A percentile compares a stretch with the other conserved stretches of the same genome.
phyloP scores from a whole-genome alignment of 2,329 filamentous ascomycete species.

The Huntiella abstrusa region DNA sequence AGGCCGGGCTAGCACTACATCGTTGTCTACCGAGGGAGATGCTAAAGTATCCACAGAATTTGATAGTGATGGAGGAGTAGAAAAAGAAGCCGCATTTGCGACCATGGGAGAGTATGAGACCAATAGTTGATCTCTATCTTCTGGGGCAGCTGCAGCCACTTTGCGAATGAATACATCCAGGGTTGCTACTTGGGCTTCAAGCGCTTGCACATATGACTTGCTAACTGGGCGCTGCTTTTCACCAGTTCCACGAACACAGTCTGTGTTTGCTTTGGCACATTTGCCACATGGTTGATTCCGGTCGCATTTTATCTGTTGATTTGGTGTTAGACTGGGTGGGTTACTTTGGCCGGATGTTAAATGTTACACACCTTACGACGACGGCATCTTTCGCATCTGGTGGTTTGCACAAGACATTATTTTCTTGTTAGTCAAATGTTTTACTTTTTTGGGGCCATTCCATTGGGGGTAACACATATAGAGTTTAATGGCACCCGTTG shows the following conservation, averaged over 20 bases:
- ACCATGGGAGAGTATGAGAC: slow-evolving; percentile 16
- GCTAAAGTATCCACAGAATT: background rate
- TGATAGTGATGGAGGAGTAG: background rate
- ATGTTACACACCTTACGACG: slow-evolving; percentile 21
- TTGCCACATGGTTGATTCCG: slow-evolving; percentile 30
- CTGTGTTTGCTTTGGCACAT: slow-evolving; percentile 24
- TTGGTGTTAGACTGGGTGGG: background rate
- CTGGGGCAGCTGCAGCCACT: slow-evolving; percentile 22
- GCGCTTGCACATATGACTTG: slow-evolving; percentile 27
- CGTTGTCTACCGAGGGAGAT: background rate
- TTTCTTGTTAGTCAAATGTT: background rate
- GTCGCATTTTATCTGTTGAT: slow-evolving; percentile 29
- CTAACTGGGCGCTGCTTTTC: slow-evolving; percentile 28
- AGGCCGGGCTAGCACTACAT: slow-evolving; percentile 11
- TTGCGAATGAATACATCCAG: slow-evolving; percentile 27
- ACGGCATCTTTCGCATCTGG: slow-evolving; percentile 25
- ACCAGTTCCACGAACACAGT: slow-evolving; percentile 23
- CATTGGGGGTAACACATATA: no score
- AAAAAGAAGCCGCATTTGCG: slow-evolving; percentile 12
- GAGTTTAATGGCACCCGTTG: no score
- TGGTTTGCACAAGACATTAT: background rate
- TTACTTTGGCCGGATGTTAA: no score
- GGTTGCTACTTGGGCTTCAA: slow-evolving; percentile 27
- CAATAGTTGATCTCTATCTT: slow-evolving; percentile 24
- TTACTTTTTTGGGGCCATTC: background rate